phyloP scores from a whole-genome alignment of 106 monocot genomes.

The Dactylorhiza incarnata region DNA sequence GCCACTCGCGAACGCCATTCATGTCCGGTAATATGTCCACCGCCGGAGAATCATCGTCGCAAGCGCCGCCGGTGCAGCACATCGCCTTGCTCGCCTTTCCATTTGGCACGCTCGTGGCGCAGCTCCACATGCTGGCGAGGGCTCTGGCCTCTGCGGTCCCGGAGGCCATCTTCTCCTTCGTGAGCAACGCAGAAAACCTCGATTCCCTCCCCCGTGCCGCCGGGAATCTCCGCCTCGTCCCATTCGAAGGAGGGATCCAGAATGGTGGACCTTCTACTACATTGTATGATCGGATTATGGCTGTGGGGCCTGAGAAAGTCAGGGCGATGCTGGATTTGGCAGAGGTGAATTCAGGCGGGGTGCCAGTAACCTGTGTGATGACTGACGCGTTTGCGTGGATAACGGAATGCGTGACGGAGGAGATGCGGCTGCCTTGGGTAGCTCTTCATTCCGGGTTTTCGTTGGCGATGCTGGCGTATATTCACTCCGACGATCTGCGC shows the following conservation, averaged over 20 bases:
- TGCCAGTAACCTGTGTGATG: conserved; percentile 28
- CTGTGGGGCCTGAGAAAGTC: conserved; percentile 16
- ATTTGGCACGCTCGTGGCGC: conserved; percentile 33
- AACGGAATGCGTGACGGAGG: conserved; percentile 33
- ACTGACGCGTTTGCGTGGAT: conserved; percentile 52
- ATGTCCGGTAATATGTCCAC: not conserved
- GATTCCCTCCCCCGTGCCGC: conserved; percentile 1
- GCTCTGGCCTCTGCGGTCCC: conserved; percentile 28
- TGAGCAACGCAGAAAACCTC: conserved; percentile 16
- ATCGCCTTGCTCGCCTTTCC: conserved; percentile 43
- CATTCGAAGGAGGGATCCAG: conserved; percentile 17
- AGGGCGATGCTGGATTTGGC: conserved; percentile 19
- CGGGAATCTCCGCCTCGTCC: conserved; percentile 23
- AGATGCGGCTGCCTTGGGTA: conserved; percentile 44
- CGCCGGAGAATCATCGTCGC: not conserved
- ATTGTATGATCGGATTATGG: conserved; percentile 11
- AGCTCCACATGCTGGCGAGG: conserved; percentile 26
- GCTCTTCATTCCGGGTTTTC: conserved; percentile 27
- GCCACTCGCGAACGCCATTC: not conserved
- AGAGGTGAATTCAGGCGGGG: conserved; percentile 4
- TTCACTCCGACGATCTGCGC: conserved; percentile 34
- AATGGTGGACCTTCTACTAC: not conserved
- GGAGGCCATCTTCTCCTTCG: conserved; percentile 28
- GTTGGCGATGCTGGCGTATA: conserved; percentile 14
- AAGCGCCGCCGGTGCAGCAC: conserved; percentile 14